A percentile compares a stretch with the other conserved stretches of the same genome.
Evolutionary conservation across 2,329 filamentous ascomycete species (phyloP).

Genomic region (Stagonosporopsis tanaceti): DNA sequence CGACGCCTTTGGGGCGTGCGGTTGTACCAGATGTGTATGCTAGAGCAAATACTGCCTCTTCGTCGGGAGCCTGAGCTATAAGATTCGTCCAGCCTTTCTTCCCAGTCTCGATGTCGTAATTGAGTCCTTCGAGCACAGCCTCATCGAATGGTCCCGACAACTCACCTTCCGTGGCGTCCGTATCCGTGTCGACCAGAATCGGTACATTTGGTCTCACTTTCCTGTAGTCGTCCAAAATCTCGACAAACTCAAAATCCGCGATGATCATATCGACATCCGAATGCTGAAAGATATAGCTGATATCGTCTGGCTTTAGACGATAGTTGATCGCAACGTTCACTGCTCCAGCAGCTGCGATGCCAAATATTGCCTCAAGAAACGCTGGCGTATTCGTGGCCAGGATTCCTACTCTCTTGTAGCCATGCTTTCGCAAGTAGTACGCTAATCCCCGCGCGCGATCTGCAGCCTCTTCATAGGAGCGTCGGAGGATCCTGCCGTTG

Average conservation of each 20-base stretch:
- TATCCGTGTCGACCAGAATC: constrained; percentile 84
- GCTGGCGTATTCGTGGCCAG: constrained; percentile 92
- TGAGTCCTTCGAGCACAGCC: constrained; percentile 80
- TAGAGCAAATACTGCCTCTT: constrained; percentile 84
- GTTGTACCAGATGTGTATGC: constrained; percentile 96
- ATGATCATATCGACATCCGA: constrained; percentile 87
- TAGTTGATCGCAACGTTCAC: constrained; percentile 80
- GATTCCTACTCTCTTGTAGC: constrained; percentile 80
- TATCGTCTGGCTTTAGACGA: constrained; percentile 81
- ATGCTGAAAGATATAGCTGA: constrained; percentile 89
- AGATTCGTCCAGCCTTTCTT: constrained; percentile 79
- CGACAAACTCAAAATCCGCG: constrained; percentile 80
- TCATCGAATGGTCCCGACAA: constrained; percentile 82
- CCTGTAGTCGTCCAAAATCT: constrained; percentile 72
- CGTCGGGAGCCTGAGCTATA: constrained; percentile 72
- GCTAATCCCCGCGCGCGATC: constrained; percentile 87
- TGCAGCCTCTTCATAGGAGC: constrained; percentile 82
- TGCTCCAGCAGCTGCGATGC: constrained; percentile 80
- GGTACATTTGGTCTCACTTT: constrained; percentile 68
- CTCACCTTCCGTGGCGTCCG: constrained; percentile 76
- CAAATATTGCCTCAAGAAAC: constrained; percentile 90
- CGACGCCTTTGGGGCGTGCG: constrained; percentile 87
- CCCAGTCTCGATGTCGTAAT: constrained; percentile 72
- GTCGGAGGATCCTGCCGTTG: constrained; percentile 75
- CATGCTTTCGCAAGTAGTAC: constrained; percentile 81